phyloP scores from a whole-genome alignment of 192 early-diverging fungal species.

The Chytriomyces hyalinus region DNA sequence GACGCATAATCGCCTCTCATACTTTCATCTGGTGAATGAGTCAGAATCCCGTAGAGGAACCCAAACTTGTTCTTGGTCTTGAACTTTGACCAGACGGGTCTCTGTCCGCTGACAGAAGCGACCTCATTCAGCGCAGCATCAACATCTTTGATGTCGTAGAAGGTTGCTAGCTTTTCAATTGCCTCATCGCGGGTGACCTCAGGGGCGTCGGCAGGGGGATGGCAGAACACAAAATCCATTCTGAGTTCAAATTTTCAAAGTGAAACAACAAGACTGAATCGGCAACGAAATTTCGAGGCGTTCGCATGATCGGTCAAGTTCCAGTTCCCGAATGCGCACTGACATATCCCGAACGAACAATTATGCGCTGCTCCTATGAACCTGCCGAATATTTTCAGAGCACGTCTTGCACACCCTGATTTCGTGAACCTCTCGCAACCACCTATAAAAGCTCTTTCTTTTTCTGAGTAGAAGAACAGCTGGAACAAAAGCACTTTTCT shows the following conservation, averaged over 20 bases:
- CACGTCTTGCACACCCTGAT: too few species aligned
- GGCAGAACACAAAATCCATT: conserved; percentile 19
- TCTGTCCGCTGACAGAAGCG: background rate
- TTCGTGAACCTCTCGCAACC: too few species aligned
- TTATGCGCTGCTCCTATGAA: too few species aligned
- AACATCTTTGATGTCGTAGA: background rate
- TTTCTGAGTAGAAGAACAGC: too few species aligned
- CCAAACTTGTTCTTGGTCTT: conserved; percentile 7
- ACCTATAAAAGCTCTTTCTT: too few species aligned
- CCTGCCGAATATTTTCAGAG: too few species aligned
- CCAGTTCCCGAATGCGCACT: too few species aligned
- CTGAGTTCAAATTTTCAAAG: background rate
- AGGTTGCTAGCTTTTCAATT: background rate
- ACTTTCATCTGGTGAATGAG: background rate
- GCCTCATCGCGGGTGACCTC: background rate
- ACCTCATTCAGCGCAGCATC: conserved; percentile 1
- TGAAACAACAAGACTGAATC: too few species aligned
- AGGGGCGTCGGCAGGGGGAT: background rate
- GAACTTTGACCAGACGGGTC: background rate
- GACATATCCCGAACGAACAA: too few species aligned
- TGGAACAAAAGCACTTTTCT: too few species aligned
- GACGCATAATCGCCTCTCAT: conserved; percentile 16
- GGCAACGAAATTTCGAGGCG: too few species aligned
- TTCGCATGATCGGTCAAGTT: too few species aligned
- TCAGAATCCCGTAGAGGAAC: conserved; percentile 15